Percentiles rank a stretch among this genome's conserved stretches.
phyloP scores from a whole-genome alignment of 2,329 filamentous ascomycete species.

The Claviceps sp. region DNA sequence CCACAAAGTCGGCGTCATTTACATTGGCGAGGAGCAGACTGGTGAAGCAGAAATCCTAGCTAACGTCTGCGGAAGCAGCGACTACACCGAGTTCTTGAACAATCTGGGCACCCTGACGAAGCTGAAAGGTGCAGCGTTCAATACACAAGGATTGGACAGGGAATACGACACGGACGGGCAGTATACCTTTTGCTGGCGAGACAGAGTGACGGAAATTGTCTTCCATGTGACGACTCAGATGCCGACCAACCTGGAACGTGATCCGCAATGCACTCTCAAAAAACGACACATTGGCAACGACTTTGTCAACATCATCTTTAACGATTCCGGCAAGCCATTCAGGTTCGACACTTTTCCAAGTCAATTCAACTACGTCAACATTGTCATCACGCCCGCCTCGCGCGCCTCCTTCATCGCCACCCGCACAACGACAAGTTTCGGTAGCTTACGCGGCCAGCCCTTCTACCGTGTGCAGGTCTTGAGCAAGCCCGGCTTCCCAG shows the following conservation, averaged over 20 bases:
- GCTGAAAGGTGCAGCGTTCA: constrained; percentile 73
- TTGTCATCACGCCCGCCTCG: constrained; percentile 84
- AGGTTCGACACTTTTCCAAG: constrained; percentile 85
- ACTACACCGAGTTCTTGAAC: constrained; percentile 76
- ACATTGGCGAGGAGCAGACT: constrained; percentile 77
- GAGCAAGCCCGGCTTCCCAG: constrained; percentile 77
- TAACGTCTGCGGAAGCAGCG: constrained; percentile 73
- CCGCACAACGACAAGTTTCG: constrained; percentile 26
- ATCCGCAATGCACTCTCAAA: constrained; percentile 67
- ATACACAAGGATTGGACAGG: constrained; percentile 81
- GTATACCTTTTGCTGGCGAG: constrained; percentile 86
- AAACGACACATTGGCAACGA: constrained; percentile 96
- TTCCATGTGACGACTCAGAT: constrained; percentile 97
- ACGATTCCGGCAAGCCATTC: constrained; percentile 85
- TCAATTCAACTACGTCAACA: constrained; percentile 93
- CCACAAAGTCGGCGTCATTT: constrained; percentile 90
- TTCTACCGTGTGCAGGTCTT: constrained; percentile 89
- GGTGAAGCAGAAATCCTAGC: constrained; percentile 72
- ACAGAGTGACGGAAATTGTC: constrained; percentile 86
- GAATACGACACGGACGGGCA: constrained; percentile 68
- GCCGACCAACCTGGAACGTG: constrained; percentile 71
- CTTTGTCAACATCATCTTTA: constrained; percentile 96
- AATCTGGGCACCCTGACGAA: constrained; percentile 70
- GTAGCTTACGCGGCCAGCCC: constrained; percentile 16
- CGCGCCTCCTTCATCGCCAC: constrained; percentile 61